Conservation (phyloP, 1,284 basidiomycete genomes). For the Boletus semigastroideus region DNA sequence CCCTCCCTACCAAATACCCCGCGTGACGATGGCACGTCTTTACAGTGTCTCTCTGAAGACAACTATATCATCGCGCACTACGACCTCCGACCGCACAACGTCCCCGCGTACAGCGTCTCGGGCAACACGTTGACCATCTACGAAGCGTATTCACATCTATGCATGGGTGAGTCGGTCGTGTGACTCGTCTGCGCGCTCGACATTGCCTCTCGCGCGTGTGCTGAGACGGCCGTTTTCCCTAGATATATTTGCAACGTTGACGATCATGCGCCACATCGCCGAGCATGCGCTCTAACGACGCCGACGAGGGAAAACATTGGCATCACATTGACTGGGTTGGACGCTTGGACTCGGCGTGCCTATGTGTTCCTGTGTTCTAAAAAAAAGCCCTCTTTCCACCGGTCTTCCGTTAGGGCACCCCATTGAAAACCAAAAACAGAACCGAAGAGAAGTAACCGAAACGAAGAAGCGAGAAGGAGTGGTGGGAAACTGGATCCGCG, state of each 20-base stretch:
- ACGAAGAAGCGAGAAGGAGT: background rate
- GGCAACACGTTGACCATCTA: slow-evolving; percentile 65
- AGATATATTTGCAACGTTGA: slow-evolving; percentile 64
- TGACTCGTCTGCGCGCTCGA: background rate
- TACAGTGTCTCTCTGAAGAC: slow-evolving; percentile 56
- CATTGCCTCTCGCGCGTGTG: background rate
- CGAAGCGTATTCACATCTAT: slow-evolving; percentile 53
- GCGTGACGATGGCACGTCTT: slow-evolving; percentile 8
- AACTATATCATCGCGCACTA: slow-evolving; percentile 60
- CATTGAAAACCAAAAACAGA: background rate
- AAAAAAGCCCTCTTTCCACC: slow-evolving; percentile 13
- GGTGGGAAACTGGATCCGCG: background rate
- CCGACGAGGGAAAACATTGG: background rate
- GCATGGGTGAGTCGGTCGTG: slow-evolving; percentile 46
- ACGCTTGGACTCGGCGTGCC: background rate
- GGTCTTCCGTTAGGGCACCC: slow-evolving; percentile 2
- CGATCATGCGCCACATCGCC: slow-evolving; percentile 64
- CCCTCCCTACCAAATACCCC: background rate
- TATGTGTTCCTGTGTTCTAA: background rate
- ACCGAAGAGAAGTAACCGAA: slow-evolving; percentile 1
- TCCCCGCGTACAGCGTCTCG: slow-evolving; percentile 57
- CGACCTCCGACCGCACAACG: slow-evolving; percentile 51
- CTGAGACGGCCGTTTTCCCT: slow-evolving; percentile 5
- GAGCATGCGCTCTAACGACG: slow-evolving; percentile 40
- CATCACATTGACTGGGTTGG: background rate